phyloP scores from a whole-genome alignment of 1,284 basidiomycete species.

The Flammula alnicola region DNA sequence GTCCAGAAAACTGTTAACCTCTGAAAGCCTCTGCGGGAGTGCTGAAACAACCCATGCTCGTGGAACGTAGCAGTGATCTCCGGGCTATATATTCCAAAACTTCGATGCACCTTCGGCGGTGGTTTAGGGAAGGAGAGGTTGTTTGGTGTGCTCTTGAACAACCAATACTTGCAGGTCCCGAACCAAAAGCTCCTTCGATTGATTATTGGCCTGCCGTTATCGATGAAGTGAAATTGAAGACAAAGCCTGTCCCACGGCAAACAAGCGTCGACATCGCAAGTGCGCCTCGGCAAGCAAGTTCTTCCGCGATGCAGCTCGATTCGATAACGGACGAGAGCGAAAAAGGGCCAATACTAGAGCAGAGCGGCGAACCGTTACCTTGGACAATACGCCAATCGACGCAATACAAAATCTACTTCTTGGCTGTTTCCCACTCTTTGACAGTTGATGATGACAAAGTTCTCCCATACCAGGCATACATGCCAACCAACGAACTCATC shows the following conservation, averaged over 20 bases:
- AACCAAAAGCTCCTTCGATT: slow-evolving; percentile 48
- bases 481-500: slow-evolving; percentile 55
- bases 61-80: slow-evolving; percentile 65
- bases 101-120: slow-evolving; percentile 49
- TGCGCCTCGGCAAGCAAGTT: slow-evolving; percentile 9
- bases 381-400: slow-evolving; percentile 64
- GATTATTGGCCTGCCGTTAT: slow-evolving; percentile 76
- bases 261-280: neutral
- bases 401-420: slow-evolving; percentile 65
- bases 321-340: slow-evolving; percentile 7
- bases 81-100: slow-evolving; percentile 50
- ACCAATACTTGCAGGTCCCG: slow-evolving; percentile 47
- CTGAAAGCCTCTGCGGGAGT: slow-evolving; percentile 43
- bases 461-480: slow-evolving; percentile 73
- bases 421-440: slow-evolving; percentile 55
- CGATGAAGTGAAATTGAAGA: slow-evolving; percentile 58
- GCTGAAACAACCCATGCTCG: slow-evolving; percentile 54
- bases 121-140: slow-evolving; percentile 71
- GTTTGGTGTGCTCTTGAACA: slow-evolving; percentile 70
- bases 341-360: slow-evolving; percentile 23
- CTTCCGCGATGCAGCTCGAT: slow-evolving; percentile 14
- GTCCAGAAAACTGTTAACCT: slow-evolving; percentile 55
- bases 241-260: slow-evolving; percentile 28
- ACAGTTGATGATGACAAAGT: slow-evolving; percentile 56
- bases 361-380: slow-evolving; percentile 33